Evolutionary conservation across 495 filamentous ascomycete genomes (phyloP), one percentile per base, ranked within the genome.

Genomic region (Aspergillus taichungensis): DNA sequence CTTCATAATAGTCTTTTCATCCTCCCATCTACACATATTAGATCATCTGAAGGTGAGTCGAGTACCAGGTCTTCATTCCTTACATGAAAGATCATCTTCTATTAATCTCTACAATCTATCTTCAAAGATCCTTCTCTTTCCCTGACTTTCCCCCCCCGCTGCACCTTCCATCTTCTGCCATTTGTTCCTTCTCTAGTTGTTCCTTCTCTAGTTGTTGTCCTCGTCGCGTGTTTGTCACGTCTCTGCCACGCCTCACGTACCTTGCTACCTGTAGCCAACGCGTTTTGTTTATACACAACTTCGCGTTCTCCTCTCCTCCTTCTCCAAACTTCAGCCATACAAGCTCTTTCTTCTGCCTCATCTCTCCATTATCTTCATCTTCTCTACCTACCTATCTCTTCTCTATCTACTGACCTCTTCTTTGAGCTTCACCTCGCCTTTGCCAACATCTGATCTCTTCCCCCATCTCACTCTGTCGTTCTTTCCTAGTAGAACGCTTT

Each of bases 101-200:
- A 34, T 10, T 5, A 34, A 2, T 5, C 32, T 24, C 18, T 24
- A 24, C 18, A 24, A 24, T 4, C 18, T 24, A n/a, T 24, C 18
- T 4, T 24, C 18, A 24, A 24, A 24, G 18, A 1, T 24, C 18
- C 18, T 24, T 24, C 18, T 24, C 18, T 24, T 24, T 24, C 18
- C 18, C 4, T 24, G 18, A 24, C 18, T 24, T 24, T 24, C 4
- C 18, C 30, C 18, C 30, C 12, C 39, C 47, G 30, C 43, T 34
- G 2, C 46, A 37, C 34, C 43, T 34, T 40, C 40, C 37, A 47
- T 53, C 49, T 29, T 50, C 56, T 49, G 54, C 57, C 18, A 24
- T 24, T 4, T 24, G 18, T 24, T 24, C 48, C 24, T 13, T 29
- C 35, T n/a, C 8, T 14, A 35, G 32, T 36, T 42, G 34, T 24